Conservation (phyloP, 352 stramenopile genomes). For the Salisapilia sapeloensis region DNA sequence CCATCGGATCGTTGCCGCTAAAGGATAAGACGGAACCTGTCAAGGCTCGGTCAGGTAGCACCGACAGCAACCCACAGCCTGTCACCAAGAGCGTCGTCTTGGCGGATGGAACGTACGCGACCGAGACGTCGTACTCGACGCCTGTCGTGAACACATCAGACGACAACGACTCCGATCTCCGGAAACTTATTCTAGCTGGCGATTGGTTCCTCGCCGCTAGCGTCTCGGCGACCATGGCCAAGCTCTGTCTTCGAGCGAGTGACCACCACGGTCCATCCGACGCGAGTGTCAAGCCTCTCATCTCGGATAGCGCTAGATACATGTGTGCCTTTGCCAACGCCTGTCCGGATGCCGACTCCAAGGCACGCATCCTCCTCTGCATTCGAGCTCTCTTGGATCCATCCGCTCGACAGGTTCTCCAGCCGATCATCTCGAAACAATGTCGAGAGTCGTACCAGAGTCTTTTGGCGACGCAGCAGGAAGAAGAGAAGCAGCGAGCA, state of each 20-base stretch:
- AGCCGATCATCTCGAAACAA: constrained; percentile 65
- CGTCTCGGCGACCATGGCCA: constrained; percentile 89
- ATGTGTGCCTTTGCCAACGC: constrained; percentile 73
- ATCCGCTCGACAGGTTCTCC: constrained; percentile 31
- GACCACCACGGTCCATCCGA: constrained; percentile 14
- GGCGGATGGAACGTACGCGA: constrained; percentile 98
- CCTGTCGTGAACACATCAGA: constrained; percentile 28
- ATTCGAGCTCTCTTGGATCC: constrained; percentile 91
- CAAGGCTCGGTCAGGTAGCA: neutral
- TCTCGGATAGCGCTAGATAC: constrained; percentile 47
- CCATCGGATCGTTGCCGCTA: constrained; percentile 64
- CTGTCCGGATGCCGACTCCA: constrained; percentile 88
- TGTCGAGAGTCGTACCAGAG: constrained; percentile 62
- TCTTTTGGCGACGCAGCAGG: constrained; percentile 62
- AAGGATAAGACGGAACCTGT: constrained; percentile 14
- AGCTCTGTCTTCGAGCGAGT: constrained; percentile 88
- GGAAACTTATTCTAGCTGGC: constrained; percentile 81
- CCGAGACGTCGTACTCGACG: constrained; percentile 85
- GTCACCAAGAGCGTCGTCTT: constrained; percentile 97
- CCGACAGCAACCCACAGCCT: constrained; percentile 72
- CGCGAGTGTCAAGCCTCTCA: constrained; percentile 61
- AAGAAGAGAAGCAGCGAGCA: constrained; percentile 47
- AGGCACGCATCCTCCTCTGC: constrained; percentile 91
- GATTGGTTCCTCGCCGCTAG: constrained; percentile 96
- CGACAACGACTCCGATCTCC: constrained; percentile 52